Percentiles rank a stretch among this genome's conserved stretches.
Evolutionary conservation across 2,329 filamentous ascomycete genomes (phyloP).

Genomic region (Pyrenochaeta sp.): DNA sequence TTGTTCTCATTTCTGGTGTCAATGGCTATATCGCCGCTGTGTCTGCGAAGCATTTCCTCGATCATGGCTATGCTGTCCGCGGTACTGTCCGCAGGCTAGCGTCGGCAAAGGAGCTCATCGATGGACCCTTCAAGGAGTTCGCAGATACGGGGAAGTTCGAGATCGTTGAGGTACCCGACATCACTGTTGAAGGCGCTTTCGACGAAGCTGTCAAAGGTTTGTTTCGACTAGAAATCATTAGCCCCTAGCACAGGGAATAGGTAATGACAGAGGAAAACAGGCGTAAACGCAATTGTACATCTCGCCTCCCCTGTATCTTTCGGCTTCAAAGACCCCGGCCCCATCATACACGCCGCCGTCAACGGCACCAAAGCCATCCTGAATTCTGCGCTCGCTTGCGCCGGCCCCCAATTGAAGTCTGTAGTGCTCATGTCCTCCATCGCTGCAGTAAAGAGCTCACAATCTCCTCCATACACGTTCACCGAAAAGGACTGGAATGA

Average conservation of each 20-base stretch:
- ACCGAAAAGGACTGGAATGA: conserved; percentile 38
- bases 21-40: conserved; percentile 40
- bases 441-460: conserved; percentile 13
- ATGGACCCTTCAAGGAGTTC: conserved; percentile 29
- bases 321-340: conserved; percentile 27
- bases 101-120: conserved; percentile 23
- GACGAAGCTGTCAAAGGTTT: conserved; percentile 36
- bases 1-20: conserved; percentile 35
- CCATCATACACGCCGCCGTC: conserved; percentile 30
- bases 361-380: conserved; percentile 32
- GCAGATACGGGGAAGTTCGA: conserved; percentile 26
- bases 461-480: conserved; percentile 24
- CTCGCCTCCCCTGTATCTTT: conserved; percentile 31
- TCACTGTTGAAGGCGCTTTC: conserved; percentile 36
- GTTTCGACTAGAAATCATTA: background rate
- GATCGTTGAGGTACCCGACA: conserved; percentile 37
- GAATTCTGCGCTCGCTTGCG: conserved; percentile 23
- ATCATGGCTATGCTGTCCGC: conserved; percentile 39
- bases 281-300: conserved; percentile 31
- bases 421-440: conserved; percentile 36
- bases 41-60: conserved; percentile 35
- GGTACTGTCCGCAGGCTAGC: conserved; percentile 39
- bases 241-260: background rate
- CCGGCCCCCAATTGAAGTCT: conserved; percentile 39
- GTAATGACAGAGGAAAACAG: conserved; percentile 5